Evolutionary conservation across 2,329 filamentous ascomycete species (phyloP).

Genomic region (Fusarium sp.): DNA sequence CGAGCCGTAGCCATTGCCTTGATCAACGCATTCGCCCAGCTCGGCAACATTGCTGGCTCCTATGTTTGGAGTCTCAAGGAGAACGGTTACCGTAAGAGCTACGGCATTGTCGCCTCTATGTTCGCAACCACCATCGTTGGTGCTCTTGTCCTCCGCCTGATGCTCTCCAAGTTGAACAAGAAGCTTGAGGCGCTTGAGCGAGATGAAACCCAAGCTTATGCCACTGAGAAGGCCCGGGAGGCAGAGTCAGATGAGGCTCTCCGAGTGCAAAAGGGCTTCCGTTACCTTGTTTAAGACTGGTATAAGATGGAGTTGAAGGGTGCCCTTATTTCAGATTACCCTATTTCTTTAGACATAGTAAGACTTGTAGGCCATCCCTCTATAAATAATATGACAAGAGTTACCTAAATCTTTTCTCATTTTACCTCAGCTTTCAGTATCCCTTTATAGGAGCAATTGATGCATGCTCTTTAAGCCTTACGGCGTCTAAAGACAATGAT

Average conservation of each 20-base stretch:
- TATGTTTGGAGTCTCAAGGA: slow-evolving; percentile 71
- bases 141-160: slow-evolving; percentile 59
- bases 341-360: not conserved
- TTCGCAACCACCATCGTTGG: slow-evolving; percentile 68
- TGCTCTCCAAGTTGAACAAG: slow-evolving; percentile 59
- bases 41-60: slow-evolving; percentile 69
- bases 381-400: no score
- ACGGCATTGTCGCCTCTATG: slow-evolving; percentile 73
- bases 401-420: no score
- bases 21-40: slow-evolving; percentile 68
- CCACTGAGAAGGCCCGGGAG: slow-evolving; percentile 45
- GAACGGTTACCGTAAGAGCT: slow-evolving; percentile 71
- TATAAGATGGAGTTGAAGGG: not conserved
- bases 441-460: no score
- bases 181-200: slow-evolving; percentile 52
- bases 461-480: no score
- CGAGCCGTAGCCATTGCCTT: slow-evolving; percentile 70
- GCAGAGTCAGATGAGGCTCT: slow-evolving; percentile 58
- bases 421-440: no score
- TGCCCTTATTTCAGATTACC: not conserved
- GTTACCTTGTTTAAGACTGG: slow-evolving; percentile 55
- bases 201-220: slow-evolving; percentile 50
- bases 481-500: no score
- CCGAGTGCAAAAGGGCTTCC: slow-evolving; percentile 59
- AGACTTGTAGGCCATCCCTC: no score